phyloP scores from a whole-genome alignment of 75 land plant species.

The Chamaecyparis obtusa region DNA sequence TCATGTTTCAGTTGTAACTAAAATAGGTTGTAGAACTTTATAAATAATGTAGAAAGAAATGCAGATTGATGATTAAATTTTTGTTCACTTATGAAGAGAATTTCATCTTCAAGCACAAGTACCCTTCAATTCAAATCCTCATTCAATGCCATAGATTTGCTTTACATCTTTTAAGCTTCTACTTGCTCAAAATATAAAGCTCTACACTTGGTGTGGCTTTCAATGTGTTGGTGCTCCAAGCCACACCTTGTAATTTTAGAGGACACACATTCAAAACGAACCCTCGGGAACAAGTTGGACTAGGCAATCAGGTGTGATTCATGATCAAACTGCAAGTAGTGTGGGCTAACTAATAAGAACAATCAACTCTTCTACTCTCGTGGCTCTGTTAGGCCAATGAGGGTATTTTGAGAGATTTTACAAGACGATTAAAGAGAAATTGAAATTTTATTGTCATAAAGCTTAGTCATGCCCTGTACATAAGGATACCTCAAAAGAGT shows the following conservation, averaged over 20 bases:
- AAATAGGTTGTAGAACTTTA: background rate
- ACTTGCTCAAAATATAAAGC: background rate
- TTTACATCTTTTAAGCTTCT: background rate
- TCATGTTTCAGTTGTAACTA: background rate
- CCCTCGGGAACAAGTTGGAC: too few species aligned
- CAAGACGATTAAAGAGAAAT: too few species aligned
- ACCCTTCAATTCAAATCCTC: background rate
- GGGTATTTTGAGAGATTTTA: too few species aligned
- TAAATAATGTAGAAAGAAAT: background rate
- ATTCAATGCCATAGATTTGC: background rate
- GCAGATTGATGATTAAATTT: background rate
- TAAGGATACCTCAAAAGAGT: too few species aligned
- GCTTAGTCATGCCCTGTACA: too few species aligned
- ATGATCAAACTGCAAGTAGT: too few species aligned
- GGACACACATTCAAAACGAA: too few species aligned
- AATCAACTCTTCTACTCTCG: too few species aligned
- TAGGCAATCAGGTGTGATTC: too few species aligned
- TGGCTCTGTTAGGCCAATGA: too few species aligned
- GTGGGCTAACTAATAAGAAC: too few species aligned
- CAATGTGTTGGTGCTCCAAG: background rate
- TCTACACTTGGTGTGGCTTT: background rate
- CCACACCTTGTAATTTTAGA: background rate
- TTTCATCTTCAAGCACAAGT: background rate
- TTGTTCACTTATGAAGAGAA: background rate
- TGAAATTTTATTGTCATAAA: too few species aligned